A percentile compares a stretch with the other conserved stretches of the same genome.
Conservation (phyloP, 768 basidiomycete genomes). For the Suillus clintonianus region DNA sequence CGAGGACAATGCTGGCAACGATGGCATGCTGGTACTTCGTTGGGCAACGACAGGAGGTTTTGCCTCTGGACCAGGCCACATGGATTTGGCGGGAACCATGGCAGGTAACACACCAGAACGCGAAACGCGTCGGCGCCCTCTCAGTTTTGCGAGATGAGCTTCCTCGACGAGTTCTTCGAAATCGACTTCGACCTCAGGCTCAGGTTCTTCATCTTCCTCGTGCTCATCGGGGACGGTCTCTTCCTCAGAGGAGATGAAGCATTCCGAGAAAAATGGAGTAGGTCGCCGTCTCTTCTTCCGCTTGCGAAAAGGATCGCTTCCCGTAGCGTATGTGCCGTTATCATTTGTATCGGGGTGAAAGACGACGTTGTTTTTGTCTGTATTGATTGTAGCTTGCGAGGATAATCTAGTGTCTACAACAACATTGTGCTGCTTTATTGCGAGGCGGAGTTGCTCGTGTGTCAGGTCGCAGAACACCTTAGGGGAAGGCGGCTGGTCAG, state of each 20-base stretch:
- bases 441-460: constrained; percentile 3
- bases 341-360: constrained; percentile 19
- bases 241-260: neutral
- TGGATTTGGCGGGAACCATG: neutral
- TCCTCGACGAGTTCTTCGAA: constrained; percentile 1
- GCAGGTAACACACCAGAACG: neutral
- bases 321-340: constrained; percentile 15
- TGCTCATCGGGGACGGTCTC: neutral
- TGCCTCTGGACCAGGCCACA: neutral
- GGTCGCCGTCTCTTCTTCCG: neutral
- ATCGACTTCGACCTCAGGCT: neutral
- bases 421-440: constrained; percentile 2
- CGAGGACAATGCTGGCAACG: neutral
- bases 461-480: constrained; percentile 2
- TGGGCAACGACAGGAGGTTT: neutral
- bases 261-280: neutral
- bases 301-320: constrained; percentile 6
- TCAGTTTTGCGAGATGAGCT: neutral
- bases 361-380: constrained; percentile 9
- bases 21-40: neutral
- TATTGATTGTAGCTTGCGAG: neutral
- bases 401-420: neutral
- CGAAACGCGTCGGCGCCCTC: neutral
- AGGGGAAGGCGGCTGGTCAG: neutral
- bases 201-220: constrained; percentile 1